Evolutionary conservation across 228 moss, liverwort and hornwort genomes (phyloP).

Genomic region (Sphagnum fallax): DNA sequence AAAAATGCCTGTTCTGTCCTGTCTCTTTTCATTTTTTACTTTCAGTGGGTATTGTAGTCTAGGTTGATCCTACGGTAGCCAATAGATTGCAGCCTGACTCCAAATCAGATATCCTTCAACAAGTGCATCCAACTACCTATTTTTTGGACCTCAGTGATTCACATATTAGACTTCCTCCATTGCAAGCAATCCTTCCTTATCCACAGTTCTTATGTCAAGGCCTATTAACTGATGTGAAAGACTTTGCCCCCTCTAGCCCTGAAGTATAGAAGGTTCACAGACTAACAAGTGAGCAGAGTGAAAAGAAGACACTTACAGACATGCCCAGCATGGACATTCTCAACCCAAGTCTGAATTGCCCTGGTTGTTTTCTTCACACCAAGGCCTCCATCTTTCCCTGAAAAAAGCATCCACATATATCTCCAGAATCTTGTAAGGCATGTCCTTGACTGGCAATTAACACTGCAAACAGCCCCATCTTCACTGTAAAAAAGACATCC

Average conservation of each 20-base stretch:
- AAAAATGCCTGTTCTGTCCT: no score
- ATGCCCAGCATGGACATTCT: slow-evolving; percentile 93
- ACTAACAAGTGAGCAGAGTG: no score
- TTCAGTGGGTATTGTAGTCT: neutral
- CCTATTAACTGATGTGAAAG: no score
- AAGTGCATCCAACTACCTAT: neutral
- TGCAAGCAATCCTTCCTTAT: no score
- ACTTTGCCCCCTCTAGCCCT: no score
- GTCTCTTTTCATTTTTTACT: neutral
- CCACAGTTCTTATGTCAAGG: no score
- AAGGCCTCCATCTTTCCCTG: slow-evolving; percentile 72
- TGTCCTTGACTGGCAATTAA: neutral
- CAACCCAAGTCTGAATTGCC: slow-evolving; percentile 95
- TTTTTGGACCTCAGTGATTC: neutral
- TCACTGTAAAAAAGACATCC: neutral
- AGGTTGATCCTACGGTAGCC: neutral
- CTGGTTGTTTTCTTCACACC: slow-evolving; percentile 89
- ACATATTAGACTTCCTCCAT: no score
- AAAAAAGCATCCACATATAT: neutral
- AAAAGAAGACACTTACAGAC: slow-evolving; percentile 34
- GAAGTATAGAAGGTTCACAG: no score
- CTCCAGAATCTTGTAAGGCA: neutral
- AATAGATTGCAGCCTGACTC: no score
- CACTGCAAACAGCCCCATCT: neutral
- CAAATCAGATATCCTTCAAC: neutral